Percentiles rank a stretch among this genome's conserved stretches.
Conservation (phyloP, 306 rosid species). For the Leucaena leucocephala region DNA sequence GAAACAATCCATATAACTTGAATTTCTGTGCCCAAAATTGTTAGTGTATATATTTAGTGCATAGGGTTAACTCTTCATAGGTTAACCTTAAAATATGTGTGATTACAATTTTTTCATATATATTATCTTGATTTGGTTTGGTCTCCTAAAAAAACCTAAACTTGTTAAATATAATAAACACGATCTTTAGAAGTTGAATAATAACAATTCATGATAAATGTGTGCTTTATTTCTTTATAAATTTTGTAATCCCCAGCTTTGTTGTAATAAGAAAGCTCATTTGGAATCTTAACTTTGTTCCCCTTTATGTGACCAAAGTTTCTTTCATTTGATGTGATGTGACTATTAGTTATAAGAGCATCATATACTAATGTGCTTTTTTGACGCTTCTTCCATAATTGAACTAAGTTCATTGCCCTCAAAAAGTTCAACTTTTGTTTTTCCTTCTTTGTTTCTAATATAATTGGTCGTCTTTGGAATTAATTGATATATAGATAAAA, state of each 20-base stretch:
- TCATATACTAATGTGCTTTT: conserved; percentile 38
- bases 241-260: background rate
- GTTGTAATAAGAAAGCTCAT: conserved; percentile 28
- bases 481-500: background rate
- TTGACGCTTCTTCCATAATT: conserved; percentile 37
- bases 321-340: conserved; percentile 46
- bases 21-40: background rate
- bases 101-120: background rate
- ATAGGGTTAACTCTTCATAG: background rate
- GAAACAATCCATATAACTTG: background rate
- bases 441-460: background rate
- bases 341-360: conserved; percentile 43
- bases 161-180: background rate
- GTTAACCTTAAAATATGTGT: background rate
- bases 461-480: background rate
- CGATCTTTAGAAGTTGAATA: background rate
- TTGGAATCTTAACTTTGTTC: conserved; percentile 48
- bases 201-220: background rate
- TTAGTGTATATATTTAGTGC: background rate
- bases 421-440: conserved; percentile 29
- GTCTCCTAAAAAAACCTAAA: background rate
- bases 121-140: background rate
- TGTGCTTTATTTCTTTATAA: background rate
- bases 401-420: conserved; percentile 38
- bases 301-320: conserved; percentile 37